Conservation (phyloP, 768 basidiomycete genomes). For the Hortiboletus flavorubellus region DNA sequence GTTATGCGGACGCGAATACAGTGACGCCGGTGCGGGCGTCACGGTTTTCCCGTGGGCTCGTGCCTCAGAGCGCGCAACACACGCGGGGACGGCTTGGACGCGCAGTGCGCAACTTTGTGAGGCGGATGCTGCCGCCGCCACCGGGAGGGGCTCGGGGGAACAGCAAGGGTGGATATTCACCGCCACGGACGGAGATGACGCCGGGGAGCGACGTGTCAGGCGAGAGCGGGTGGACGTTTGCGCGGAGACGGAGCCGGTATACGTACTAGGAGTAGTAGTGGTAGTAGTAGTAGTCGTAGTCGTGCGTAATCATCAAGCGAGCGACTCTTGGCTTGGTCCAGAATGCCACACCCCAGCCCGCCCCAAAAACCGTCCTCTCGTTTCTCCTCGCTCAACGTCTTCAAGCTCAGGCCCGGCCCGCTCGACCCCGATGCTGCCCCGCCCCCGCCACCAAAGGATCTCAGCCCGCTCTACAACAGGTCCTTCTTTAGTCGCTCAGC, state of each 20-base stretch:
- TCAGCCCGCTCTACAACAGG: constrained; percentile 25
- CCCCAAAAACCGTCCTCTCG: constrained; percentile 32
- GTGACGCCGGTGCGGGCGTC: neutral
- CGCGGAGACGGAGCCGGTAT: too few species aligned
- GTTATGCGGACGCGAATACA: neutral
- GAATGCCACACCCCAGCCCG: constrained; percentile 6
- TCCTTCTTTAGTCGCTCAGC: constrained; percentile 43
- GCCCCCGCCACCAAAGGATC: constrained; percentile 64
- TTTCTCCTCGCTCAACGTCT: constrained; percentile 41
- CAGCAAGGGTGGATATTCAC: too few species aligned
- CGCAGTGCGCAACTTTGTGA: constrained; percentile 23
- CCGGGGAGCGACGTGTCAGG: neutral
- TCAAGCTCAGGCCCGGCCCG: constrained; percentile 32
- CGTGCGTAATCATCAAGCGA: too few species aligned
- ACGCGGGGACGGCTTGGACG: constrained; percentile 18
- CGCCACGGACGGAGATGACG: too few species aligned
- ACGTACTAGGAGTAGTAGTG: too few species aligned
- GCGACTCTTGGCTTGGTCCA: too few species aligned
- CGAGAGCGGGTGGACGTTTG: constrained; percentile 18
- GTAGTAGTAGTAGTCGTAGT: too few species aligned
- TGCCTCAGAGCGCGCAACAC: neutral
- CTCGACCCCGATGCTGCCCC: constrained; percentile 19
- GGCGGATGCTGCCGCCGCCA: constrained; percentile 14
- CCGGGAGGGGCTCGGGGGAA: too few species aligned
- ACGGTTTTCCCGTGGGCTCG: neutral